Percentiles rank a stretch among this genome's conserved stretches.
These are phyloP conservation scores for Plantago lanceolata DNA, from an alignment of 305 asterid species.

Conservation along the genomic window DNA sequence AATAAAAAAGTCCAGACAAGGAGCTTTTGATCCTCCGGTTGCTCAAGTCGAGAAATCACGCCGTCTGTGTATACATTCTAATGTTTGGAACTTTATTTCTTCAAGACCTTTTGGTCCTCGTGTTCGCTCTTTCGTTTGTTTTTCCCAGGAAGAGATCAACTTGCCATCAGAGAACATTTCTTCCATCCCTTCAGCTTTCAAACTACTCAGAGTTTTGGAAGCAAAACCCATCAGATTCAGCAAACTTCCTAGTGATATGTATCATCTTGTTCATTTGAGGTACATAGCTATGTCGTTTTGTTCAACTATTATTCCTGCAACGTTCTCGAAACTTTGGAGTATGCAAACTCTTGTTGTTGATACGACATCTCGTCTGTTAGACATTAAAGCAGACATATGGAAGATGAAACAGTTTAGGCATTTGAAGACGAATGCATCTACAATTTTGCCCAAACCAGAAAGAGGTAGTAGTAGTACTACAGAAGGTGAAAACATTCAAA, in stretches of 20 bases:
- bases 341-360: slow-evolving; percentile 37
- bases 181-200: slow-evolving; percentile 27
- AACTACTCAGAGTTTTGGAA: slow-evolving; percentile 29
- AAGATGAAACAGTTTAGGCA: slow-evolving; percentile 35
- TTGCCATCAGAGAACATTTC: slow-evolving; percentile 12
- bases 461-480: slow-evolving; percentile 16
- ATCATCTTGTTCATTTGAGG: slow-evolving; percentile 34
- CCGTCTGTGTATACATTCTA: slow-evolving; percentile 35
- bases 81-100: slow-evolving; percentile 20
- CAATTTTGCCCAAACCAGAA: slow-evolving; percentile 25
- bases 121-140: slow-evolving; percentile 36
- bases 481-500: slow-evolving; percentile 38
- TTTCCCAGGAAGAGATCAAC: slow-evolving; percentile 23
- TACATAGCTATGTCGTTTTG: slow-evolving; percentile 27
- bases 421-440: slow-evolving; percentile 37
- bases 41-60: slow-evolving; percentile 19
- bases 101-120: slow-evolving; percentile 27
- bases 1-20: slow-evolving; percentile 20
- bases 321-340: slow-evolving; percentile 41
- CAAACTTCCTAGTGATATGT: slow-evolving; percentile 23
- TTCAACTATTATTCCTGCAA: slow-evolving; percentile 26
- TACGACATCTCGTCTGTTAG: slow-evolving; percentile 31
- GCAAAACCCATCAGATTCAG: slow-evolving; percentile 27
- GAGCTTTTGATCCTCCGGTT: slow-evolving; percentile 20
- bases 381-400: slow-evolving; percentile 37